Evolutionary conservation across 2,329 filamentous ascomycete genomes (phyloP).

Genomic region (Fusarium nanum): DNA sequence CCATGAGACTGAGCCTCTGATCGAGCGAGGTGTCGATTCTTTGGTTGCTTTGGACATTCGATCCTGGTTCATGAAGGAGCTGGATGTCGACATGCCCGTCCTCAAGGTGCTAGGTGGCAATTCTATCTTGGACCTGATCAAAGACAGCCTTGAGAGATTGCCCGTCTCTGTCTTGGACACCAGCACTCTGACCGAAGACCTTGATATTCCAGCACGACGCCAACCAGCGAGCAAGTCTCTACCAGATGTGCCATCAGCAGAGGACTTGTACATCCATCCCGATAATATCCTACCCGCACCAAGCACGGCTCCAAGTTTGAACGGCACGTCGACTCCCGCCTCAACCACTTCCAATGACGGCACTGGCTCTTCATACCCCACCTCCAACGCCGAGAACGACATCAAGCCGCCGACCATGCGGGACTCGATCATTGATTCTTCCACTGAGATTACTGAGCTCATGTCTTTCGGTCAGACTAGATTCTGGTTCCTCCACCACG

Average conservation of each 20-base stretch:
- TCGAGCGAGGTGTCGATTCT: conserved; percentile 46
- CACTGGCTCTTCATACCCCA: neutral
- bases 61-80: conserved; percentile 61
- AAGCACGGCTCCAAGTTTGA: neutral
- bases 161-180: neutral
- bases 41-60: conserved; percentile 54
- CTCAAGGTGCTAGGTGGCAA: neutral
- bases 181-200: neutral
- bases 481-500: neutral
- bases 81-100: conserved; percentile 52
- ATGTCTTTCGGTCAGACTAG: neutral
- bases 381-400: neutral
- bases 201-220: neutral
- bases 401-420: neutral
- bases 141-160: neutral
- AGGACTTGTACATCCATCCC: neutral
- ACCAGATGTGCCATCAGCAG: neutral
- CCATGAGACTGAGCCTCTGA: neutral
- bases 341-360: neutral
- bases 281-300: neutral
- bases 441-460: neutral
- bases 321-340: neutral
- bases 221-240: neutral
- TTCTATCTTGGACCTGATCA: no score
- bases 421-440: neutral